phyloP scores from a whole-genome alignment of 805 yeast genomes.

The Kodamaea lidongshanica region DNA sequence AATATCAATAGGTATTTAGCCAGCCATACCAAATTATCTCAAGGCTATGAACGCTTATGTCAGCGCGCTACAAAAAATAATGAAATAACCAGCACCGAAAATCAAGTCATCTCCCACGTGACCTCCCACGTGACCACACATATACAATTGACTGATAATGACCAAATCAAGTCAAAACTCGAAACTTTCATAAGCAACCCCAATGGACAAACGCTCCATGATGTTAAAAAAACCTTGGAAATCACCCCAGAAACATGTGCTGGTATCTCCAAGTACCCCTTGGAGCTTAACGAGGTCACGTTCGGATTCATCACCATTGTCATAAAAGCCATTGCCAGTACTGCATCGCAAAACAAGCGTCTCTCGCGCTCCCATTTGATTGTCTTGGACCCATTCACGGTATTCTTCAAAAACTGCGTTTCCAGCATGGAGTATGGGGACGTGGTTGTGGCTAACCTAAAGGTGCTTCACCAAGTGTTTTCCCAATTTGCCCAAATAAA shows the following conservation, averaged over 20 bases:
- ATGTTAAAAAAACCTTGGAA: slow-evolving; percentile 1
- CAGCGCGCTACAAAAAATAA: too few relatives aligned
- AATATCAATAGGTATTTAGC: slow-evolving; percentile 16
- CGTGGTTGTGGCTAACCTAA: slow-evolving; percentile 1
- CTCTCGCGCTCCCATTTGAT: slow-evolving; percentile 7
- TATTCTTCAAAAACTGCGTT: slow-evolving; percentile 5
- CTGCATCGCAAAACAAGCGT: slow-evolving; percentile 7
- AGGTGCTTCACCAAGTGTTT: slow-evolving; percentile 9
- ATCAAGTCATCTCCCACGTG: too few relatives aligned
- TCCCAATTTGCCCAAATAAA: slow-evolving; percentile 25
- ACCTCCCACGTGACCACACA: slow-evolving; percentile 1
- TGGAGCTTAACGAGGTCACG: slow-evolving; percentile 1
- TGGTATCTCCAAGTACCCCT: background rate
- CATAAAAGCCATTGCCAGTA: slow-evolving; percentile 1
- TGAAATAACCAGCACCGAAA: too few relatives aligned
- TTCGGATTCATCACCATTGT: slow-evolving; percentile 4
- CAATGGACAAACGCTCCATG: background rate
- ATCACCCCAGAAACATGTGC: background rate
- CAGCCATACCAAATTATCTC: too few relatives aligned
- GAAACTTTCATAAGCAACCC: slow-evolving; percentile 2
- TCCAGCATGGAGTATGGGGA: slow-evolving; percentile 1
- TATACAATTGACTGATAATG: background rate
- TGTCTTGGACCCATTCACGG: slow-evolving; percentile 9
- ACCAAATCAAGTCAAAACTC: background rate
- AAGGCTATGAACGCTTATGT: too few relatives aligned